Conservation (phyloP, 2,329 filamentous ascomycete genomes). For the Alternaria burnsii region DNA sequence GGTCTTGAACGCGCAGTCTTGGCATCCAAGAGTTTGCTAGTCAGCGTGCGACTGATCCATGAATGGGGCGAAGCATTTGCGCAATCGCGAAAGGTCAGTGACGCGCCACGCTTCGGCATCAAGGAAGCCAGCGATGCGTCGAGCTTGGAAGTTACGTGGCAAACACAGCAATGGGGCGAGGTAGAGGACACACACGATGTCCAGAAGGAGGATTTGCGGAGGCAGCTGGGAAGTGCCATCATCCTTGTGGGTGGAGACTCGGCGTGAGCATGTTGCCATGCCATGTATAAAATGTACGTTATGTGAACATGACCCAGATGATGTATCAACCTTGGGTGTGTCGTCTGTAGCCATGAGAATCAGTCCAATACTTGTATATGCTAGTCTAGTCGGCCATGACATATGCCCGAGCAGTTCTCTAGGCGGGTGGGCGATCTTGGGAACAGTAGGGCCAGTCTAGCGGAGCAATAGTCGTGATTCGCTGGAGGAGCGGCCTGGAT, state of each 20-base stretch:
- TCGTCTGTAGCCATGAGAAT: neutral
- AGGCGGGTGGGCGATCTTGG: neutral
- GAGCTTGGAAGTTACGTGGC: slow-evolving; percentile 87
- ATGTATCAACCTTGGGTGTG: neutral
- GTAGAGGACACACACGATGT: slow-evolving; percentile 99
- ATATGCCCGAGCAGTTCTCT: slow-evolving; percentile 4
- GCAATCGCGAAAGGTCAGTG: slow-evolving; percentile 57
- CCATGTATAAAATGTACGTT: slow-evolving; percentile 3
- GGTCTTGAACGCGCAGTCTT: slow-evolving; percentile 84
- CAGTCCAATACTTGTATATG: neutral
- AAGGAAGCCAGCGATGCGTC: slow-evolving; percentile 81
- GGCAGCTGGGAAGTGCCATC: slow-evolving; percentile 88
- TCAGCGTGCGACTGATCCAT: slow-evolving; percentile 77
- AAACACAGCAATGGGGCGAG: slow-evolving; percentile 91
- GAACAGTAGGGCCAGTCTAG: slow-evolving; percentile 1
- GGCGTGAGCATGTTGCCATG: slow-evolving; percentile 6
- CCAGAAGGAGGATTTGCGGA: slow-evolving; percentile 84
- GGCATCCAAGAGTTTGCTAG: slow-evolving; percentile 85
- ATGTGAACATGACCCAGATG: neutral
- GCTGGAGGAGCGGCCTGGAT: slow-evolving; percentile 5
- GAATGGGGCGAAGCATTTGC: slow-evolving; percentile 85
- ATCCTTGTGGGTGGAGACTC: slow-evolving; percentile 69
- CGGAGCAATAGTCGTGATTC: slow-evolving; percentile 17
- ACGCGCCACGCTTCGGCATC: slow-evolving; percentile 70
- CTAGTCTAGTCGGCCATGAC: slow-evolving; percentile 2